Base-by-base conservation (phyloP, 345 rosid species). In the Luvunga scandens region DNA sequence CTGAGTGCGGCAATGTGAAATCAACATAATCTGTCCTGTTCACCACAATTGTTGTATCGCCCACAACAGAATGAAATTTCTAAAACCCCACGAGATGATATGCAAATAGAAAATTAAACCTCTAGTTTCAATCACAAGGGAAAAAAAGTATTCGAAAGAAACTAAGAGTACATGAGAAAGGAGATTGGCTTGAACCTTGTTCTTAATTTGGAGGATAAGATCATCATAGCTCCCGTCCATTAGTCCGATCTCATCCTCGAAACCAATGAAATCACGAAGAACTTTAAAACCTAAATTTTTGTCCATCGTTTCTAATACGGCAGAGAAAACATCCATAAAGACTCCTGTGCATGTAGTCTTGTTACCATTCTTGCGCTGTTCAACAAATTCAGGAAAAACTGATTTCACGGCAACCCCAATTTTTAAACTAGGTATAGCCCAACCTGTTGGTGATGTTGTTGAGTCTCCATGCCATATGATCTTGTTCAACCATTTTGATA, bases 321-420 rank as follows among this genome's bases (percentile, higher is more conserved):
- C 84, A 7, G 69, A 63, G 10, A 90, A 90, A 48, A 90, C 84
- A 27, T 85, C 86, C 8, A 70, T 71, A 75, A 83, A 59, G 79
- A 73, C 87, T 31, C 92, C 89, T 0, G 63, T 65, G 24, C 34
- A 34, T 0, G 0, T 36, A 27, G 80, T 68, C 13, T 72, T 34
- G 5, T 82, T 79, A 16, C 38, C 61, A 66, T 84, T 45, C 75
- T 19, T 74, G 18, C 61, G 66, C 28, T 65, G 79, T 16, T 81
- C 57, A 9, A 90, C 82, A 72, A 88, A 90, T 65, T 85, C 77
- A 36, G 13, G 36, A 53, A 81, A 88, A 59, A 78, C 90, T 0
- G 0, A 10, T 53, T 84, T 87, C 9, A 59, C 34, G 0, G 88
- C 88, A 61, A 88, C 78, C n/a, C n/a, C n/a, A n/a, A n/a, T n/a